These are phyloP conservation scores for Pelagomonas calceolata DNA, from an alignment of 108 stramenopile genomes.

Conservation along the genomic window DNA sequence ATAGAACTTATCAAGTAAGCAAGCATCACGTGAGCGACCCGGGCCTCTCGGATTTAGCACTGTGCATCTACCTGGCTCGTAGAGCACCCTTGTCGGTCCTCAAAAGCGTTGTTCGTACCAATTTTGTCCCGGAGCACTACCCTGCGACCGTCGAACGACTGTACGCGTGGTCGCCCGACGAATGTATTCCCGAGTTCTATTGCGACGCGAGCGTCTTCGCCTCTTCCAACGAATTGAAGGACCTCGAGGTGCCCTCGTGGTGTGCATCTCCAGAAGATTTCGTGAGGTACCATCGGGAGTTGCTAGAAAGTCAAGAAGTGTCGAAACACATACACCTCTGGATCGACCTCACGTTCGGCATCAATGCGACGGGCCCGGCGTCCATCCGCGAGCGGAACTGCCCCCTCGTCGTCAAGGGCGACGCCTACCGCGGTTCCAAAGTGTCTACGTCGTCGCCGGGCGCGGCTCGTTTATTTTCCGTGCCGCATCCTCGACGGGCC, in stretches of 20 bases:
- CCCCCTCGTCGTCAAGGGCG: constrained; percentile 17
- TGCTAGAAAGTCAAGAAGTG: constrained; percentile 45
- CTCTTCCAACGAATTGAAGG: constrained; percentile 33
- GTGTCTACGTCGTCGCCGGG: neutral
- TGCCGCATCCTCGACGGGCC: neutral
- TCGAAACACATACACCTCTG: constrained; percentile 44
- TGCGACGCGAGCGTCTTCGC: constrained; percentile 33
- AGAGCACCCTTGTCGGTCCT: constrained; percentile 35
- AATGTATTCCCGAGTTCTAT: constrained; percentile 60
- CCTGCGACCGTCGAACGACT: constrained; percentile 40
- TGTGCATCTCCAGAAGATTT: constrained; percentile 19
- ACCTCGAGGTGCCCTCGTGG: constrained; percentile 32
- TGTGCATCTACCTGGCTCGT: constrained; percentile 50
- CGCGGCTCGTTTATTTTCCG: neutral
- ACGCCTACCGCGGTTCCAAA: neutral
- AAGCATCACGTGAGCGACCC: constrained; percentile 51
- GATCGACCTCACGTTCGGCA: constrained; percentile 58
- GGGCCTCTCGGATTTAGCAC: constrained; percentile 51
- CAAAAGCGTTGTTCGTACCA: constrained; percentile 35
- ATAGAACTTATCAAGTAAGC: constrained; percentile 42
- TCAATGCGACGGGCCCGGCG: constrained; percentile 36
- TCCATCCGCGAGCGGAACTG: constrained; percentile 53
- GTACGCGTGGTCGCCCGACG: constrained; percentile 62
- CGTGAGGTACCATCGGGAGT: constrained; percentile 8
- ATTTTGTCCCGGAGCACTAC: constrained; percentile 57